Percentiles rank a stretch among this genome's conserved stretches.
These are phyloP conservation scores for Nemania sp. DNA, from an alignment of 2,329 filamentous ascomycete genomes.

Conservation along the genomic window DNA sequence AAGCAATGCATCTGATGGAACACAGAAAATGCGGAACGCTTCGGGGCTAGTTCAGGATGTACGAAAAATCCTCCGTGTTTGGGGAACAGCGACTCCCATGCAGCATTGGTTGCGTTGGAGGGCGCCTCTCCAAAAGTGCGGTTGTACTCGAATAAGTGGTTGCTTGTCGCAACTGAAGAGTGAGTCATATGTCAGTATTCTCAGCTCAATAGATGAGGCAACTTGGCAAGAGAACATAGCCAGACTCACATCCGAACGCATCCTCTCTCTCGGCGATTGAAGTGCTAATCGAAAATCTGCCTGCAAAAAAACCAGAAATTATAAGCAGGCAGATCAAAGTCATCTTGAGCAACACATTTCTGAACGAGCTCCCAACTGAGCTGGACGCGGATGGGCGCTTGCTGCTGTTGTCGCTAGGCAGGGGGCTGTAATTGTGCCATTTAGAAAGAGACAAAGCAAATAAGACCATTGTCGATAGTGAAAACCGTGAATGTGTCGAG, in stretches of 20 bases:
- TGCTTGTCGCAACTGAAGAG: not conserved
- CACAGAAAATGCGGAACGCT: not conserved
- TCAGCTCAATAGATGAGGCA: not conserved
- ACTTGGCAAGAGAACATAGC: not conserved
- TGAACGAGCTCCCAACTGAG: not conserved
- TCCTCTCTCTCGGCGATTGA: not conserved
- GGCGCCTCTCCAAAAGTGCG: not conserved
- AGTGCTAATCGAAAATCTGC: not conserved
- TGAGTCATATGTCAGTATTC: not conserved
- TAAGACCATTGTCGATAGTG: not conserved
- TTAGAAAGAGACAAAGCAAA: not conserved
- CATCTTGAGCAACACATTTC: not conserved
- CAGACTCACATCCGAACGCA: not conserved
- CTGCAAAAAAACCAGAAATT: not conserved
- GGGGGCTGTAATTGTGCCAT: not conserved
- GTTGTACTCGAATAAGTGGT: not conserved
- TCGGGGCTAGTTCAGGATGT: not conserved
- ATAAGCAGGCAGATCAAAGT: not conserved
- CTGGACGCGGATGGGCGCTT: not conserved
- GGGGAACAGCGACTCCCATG: conserved; percentile 1
- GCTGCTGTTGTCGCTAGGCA: not conserved
- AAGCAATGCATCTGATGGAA: conserved; percentile 6
- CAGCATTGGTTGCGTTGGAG: not conserved
- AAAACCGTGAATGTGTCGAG: not conserved
- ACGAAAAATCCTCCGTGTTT: not conserved